Evolutionary conservation across 2,329 filamentous ascomycete genomes (phyloP), one percentile per base, ranked within the genome.

Genomic region (Apiospora rasikravindrae): DNA sequence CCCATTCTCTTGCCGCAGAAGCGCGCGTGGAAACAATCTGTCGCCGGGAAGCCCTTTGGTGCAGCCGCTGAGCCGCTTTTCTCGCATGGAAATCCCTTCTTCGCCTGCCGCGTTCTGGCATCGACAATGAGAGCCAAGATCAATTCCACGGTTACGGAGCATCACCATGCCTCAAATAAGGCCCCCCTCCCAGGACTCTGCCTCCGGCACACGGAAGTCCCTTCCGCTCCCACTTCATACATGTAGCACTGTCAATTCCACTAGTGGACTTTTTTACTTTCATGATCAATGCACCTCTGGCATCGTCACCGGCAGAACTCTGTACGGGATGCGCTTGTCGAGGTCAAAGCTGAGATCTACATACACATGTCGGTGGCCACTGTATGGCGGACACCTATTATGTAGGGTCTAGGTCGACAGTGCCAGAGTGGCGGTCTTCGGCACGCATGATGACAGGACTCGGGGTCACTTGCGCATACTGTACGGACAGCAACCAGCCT

Each of bases 301-400:
- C 57, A 64, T 64, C 57, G 57, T 64, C 57, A 40, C 29, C 33
- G 57, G 57, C 57, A 64, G 57, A 64, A 64, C 10, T 64, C 45
- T 49, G 45, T 49, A n/a, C 57, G 16, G 53, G 19, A 33, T 64
- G 57, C 33, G 57, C 57, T 64, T 40, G 57, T 64, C 57, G 33
- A 64, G 57, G 57, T 64, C 57, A 22, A 40, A 64, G 57, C 57
- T 64, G 57, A 64, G 57, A 64, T 64, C 57, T 64, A 64, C 57
- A 64, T 61, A 37, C 57, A 64, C 22, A 37, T 64, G 57, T 64
- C 57, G 33, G 57, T 64, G 57, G 57, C 57, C 57, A 64, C 57
- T 64, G 57, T 64, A 64, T 33, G 57, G 57, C 57, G 57, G 57
- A 64, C 57, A 64, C 57, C 53, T 22, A 14, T 29, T 7, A 26